Conservation (phyloP, 2,329 filamentous ascomycete genomes). For the Paraphoma sp. region DNA sequence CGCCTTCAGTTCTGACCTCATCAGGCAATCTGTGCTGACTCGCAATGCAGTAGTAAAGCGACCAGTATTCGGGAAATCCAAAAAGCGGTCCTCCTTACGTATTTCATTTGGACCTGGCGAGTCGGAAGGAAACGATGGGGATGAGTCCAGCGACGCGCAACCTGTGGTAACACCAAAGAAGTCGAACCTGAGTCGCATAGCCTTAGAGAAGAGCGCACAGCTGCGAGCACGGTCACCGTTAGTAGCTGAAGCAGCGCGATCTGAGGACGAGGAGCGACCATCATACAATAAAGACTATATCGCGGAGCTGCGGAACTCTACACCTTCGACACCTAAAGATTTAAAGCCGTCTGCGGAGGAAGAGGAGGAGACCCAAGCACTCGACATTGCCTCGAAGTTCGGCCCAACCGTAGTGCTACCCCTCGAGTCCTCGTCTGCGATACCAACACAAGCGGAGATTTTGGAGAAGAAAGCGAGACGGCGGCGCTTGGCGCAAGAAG, state of each 20-base stretch:
- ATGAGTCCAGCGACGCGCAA: constrained; percentile 54
- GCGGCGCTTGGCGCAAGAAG: constrained; percentile 76
- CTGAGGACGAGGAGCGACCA: constrained; percentile 70
- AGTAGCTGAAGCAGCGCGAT: constrained; percentile 59
- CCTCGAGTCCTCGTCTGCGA: constrained; percentile 52
- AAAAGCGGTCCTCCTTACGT: constrained; percentile 76
- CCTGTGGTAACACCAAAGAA: constrained; percentile 68
- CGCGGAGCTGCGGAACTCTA: constrained; percentile 83
- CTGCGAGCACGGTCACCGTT: constrained; percentile 61
- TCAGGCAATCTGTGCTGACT: constrained; percentile 54
- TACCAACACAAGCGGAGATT: constrained; percentile 85
- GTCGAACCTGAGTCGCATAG: constrained; percentile 66
- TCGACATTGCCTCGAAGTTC: constrained; percentile 62
- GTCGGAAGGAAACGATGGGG: constrained; percentile 59
- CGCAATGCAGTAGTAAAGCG: constrained; percentile 59
- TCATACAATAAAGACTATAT: constrained; percentile 88
- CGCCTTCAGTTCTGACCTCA: constrained; percentile 35
- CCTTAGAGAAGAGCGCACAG: constrained; percentile 70
- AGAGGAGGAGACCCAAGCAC: constrained; percentile 53
- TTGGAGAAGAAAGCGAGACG: constrained; percentile 88
- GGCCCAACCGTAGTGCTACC: constrained; percentile 56
- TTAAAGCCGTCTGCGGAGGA: constrained; percentile 48
- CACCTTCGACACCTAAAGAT: constrained; percentile 79
- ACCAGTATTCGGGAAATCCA: constrained; percentile 58
- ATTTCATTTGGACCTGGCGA: constrained; percentile 76